Evolutionary conservation across 2,329 filamentous ascomycete genomes (phyloP), one percentile per base, ranked within the genome.

Genomic region (Trichoderma breve): DNA sequence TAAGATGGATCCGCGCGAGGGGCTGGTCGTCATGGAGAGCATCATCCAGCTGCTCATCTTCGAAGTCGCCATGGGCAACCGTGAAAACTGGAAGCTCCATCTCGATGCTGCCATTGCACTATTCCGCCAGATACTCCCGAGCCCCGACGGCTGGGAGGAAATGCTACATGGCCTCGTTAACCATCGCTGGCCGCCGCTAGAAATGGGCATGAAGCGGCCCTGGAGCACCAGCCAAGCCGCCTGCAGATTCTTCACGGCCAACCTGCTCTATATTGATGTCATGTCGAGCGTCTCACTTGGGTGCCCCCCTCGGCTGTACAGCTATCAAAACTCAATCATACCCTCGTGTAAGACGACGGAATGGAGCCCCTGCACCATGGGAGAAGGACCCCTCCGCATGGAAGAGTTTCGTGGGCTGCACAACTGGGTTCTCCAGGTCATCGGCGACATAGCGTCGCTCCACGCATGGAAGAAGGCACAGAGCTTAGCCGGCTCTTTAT

Each of bases 401-500:
- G 84, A 86, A 63, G 83, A 86, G 36, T 85, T 88, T 63, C 79
- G 87, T 53, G 89, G 89, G 2, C 83, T 88, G 72, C 81, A 87
- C 58, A 90, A 90, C 77, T 88, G 87, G 86, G 84, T 85, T 1
- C 74, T 91, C 60, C 79, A 86, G 60, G 80, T 84, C n/a, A 83
- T 91, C 57, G 85, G 84, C 14, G 84, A 88, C 24, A 85, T 89
- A 61, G 82, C 88, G 15, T 78, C 82, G 0, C 81, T 91, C 7
- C 84, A 88, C 66, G 82, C 84, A 1, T 89, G 86, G 85, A 91
- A 90, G 79, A 84, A 84, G 74, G 79, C 83, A 26, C 82, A 83
- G 73, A 83, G 81, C 62, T 77, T 77, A 61, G 74, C 77, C 5
- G 84, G 85, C 5, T 82, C 81, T 0, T 79, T 89, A 1, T 85